Evolutionary conservation across 495 filamentous ascomycete genomes (phyloP).

Genomic region (Aspergillus incahuasiensis): DNA sequence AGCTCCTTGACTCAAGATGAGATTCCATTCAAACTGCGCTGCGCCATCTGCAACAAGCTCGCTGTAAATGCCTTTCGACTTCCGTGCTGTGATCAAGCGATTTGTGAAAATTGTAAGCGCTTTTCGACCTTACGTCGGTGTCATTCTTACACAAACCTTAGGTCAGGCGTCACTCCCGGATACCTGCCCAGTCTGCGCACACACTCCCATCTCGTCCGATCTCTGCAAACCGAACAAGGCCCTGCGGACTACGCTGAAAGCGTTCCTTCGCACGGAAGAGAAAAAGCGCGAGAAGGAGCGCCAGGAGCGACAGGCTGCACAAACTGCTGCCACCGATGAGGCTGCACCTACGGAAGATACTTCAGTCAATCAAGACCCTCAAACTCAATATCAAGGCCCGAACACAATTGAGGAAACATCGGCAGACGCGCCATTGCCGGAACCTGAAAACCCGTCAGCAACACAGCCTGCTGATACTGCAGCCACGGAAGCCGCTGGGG

Average conservation of each 20-base stretch:
- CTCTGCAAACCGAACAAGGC: constrained; percentile 87
- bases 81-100: constrained; percentile 92
- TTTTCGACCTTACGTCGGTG: neutral
- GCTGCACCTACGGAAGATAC: constrained; percentile 23
- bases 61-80: constrained; percentile 87
- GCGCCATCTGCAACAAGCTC: constrained; percentile 85
- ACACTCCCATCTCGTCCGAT: constrained; percentile 76
- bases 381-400: constrained; percentile 19
- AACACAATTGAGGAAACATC: constrained; percentile 6
- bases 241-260: constrained; percentile 80
- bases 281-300: constrained; percentile 71
- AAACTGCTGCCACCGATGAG: constrained; percentile 14
- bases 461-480: constrained; percentile 7
- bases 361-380: constrained; percentile 17
- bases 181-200: constrained; percentile 88
- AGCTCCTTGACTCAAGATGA: constrained; percentile 80
- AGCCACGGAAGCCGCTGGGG: neutral
- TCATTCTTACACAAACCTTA: constrained; percentile 34
- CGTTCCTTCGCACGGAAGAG: constrained; percentile 80
- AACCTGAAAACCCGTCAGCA: constrained; percentile 5
- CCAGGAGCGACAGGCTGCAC: constrained; percentile 43
- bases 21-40: constrained; percentile 90
- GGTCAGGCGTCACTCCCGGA: constrained; percentile 73
- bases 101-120: constrained; percentile 81
- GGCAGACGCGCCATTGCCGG: constrained; percentile 1